Evolutionary conservation across 2,329 filamentous ascomycete species (phyloP).

Genomic region (Diaporthe citri): DNA sequence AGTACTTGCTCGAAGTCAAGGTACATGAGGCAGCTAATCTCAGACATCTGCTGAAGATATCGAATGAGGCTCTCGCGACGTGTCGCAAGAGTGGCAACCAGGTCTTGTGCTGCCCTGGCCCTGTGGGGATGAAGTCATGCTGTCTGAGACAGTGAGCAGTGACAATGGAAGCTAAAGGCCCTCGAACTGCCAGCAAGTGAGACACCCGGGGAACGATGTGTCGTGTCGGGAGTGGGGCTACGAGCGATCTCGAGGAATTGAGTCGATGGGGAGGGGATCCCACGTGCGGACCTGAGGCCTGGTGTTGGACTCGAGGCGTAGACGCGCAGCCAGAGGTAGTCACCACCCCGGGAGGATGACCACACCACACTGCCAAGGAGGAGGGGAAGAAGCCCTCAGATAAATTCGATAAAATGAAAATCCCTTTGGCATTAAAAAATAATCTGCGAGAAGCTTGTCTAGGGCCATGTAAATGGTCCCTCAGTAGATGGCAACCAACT

Average conservation of each 20-base stretch:
- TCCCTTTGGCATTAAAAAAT: neutral
- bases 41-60: neutral
- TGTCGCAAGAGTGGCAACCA: neutral
- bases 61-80: constrained; percentile 30
- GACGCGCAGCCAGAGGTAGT: neutral
- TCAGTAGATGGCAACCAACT: neutral
- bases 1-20: constrained; percentile 18
- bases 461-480: neutral
- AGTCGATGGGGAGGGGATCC: neutral
- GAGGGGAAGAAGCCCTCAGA: neutral
- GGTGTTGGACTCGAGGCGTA: neutral
- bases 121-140: constrained; percentile 32
- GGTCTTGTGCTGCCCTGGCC: constrained; percentile 25
- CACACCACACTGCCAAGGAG: neutral
- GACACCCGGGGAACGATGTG: constrained; percentile 19
- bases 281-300: constrained; percentile 16
- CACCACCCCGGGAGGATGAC: constrained; percentile 8
- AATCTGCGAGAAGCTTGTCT: neutral
- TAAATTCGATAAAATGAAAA: constrained; percentile 32
- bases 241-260: constrained; percentile 6
- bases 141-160: constrained; percentile 27
- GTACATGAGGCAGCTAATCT: neutral
- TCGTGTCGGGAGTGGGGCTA: neutral
- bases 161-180: constrained; percentile 8
- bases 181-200: constrained; percentile 34